phyloP scores from a whole-genome alignment of 331 rosid species.

The Saraca asoca region DNA sequence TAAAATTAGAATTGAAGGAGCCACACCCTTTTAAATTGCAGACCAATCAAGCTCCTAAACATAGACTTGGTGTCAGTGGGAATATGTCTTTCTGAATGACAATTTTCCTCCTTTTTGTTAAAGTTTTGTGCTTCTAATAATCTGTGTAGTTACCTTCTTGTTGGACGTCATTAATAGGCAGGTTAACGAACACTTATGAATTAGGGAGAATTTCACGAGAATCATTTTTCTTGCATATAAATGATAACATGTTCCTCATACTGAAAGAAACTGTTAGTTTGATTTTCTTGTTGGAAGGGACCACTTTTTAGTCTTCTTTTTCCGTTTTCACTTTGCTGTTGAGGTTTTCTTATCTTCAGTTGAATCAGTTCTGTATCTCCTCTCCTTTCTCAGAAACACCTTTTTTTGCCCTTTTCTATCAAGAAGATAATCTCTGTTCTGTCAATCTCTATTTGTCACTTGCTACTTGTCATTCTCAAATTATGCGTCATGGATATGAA shows the following conservation, averaged over 20 bases:
- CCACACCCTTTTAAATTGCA: too few relatives aligned
- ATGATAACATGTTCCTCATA: too few relatives aligned
- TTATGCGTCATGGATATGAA: conserved; percentile 36
- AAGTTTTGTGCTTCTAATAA: too few relatives aligned
- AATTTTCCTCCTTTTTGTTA: too few relatives aligned
- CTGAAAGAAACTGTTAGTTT: too few relatives aligned
- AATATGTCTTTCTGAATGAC: too few relatives aligned
- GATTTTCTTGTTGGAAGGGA: too few relatives aligned
- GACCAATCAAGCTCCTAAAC: too few relatives aligned
- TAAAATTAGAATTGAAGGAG: too few relatives aligned
- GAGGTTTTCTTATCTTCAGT: conserved; percentile 4
- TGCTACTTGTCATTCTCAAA: conserved; percentile 23
- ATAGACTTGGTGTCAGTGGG: too few relatives aligned
- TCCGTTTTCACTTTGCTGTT: not conserved
- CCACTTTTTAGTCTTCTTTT: not conserved
- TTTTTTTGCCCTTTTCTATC: not conserved
- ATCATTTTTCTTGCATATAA: not conserved
- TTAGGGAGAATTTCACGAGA: conserved; percentile 1
- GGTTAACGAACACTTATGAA: conserved; percentile 13
- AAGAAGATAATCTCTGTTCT: not conserved
- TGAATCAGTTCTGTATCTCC: not conserved
- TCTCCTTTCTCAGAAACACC: conserved; percentile 3
- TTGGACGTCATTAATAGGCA: too few relatives aligned
- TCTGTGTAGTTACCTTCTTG: too few relatives aligned
- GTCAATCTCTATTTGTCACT: conserved; percentile 21